Evolutionary conservation across 2,329 filamentous ascomycete species (phyloP), one percentile per base, ranked within the genome.

Genomic region (Xylariales sp.): DNA sequence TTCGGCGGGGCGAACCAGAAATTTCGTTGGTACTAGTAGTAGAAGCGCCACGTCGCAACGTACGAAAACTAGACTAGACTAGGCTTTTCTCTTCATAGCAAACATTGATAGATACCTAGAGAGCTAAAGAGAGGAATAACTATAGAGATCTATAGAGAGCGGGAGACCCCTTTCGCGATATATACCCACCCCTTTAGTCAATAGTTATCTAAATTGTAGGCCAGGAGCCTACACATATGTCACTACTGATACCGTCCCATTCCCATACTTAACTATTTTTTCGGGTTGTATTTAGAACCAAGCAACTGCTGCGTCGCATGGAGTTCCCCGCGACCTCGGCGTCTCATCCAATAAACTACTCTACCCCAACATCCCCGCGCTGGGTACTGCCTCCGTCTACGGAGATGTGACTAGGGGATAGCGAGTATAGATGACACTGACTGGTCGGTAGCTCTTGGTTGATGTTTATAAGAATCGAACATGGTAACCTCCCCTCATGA

Each of bases 271-370:
- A n/a, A 7, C 41, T 7, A 55, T 34, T 30, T 10, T 23, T 36
- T 16, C 23, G 7, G 4, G 32, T 54, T 58, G 36, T 18, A n/a
- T 23, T 43, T 50, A 18, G 54, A 57, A n/a, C 48, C 43, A 10
- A 45, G 34, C 53, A 63, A 32, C 48, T 58, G 48, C 57, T 60
- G 58, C 61, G 58, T 68, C 65, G 67, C 58, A 50, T 62, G 56
- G 50, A 66, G 16, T 58, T 71, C 69, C 69, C 74, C 74, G 71
- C 75, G 70, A 69, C 59, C 62, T 69, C 69, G 65, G 48, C n/a
- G 18, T 52, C 16, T 16, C 18, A 64, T 64, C 69, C 71, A 71
- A 72, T 72, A 41, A 71, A 55, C 30, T 12, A 9, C 16, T 16
- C 10, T 60, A 61, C 67, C 59, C 63, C 48, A 59, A 61, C 16